A percentile compares a stretch with the other conserved stretches of the same genome.
Evolutionary conservation across 257 asterid species (phyloP).

Genomic region (Coffea eugenioides): DNA sequence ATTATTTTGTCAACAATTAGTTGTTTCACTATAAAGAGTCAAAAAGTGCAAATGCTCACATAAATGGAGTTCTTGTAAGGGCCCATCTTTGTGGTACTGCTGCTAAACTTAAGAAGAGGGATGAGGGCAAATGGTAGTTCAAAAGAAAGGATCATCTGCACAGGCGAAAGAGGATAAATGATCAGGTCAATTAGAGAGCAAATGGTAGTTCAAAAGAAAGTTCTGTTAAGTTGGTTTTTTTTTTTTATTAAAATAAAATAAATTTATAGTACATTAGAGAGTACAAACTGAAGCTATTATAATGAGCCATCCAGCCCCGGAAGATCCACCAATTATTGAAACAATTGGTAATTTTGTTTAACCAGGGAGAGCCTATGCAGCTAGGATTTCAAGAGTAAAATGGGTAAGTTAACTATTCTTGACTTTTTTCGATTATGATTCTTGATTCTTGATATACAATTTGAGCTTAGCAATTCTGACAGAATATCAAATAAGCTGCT

Average conservation of each 20-base stretch:
- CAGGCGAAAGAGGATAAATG: background rate
- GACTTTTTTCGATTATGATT: too few species aligned
- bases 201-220: too few species aligned
- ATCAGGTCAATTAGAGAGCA: background rate
- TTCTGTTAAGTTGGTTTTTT: too few species aligned
- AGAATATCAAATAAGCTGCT: too few species aligned
- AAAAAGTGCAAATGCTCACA: conserved; percentile 39
- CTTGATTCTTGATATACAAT: too few species aligned
- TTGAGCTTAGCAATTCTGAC: too few species aligned
- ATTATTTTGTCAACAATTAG: background rate
- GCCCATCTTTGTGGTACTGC: conserved; percentile 76
- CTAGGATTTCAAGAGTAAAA: too few species aligned
- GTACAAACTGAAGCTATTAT: conserved; percentile 86
- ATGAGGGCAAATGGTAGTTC: conserved; percentile 86
- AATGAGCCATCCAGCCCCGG: conserved; percentile 82
- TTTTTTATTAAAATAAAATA: background rate
- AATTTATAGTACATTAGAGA: background rate
- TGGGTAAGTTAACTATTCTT: too few species aligned
- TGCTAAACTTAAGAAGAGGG: conserved; percentile 79
- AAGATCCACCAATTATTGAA: conserved; percentile 78
- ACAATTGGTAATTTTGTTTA: conserved; percentile 33
- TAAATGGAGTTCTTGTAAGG: conserved; percentile 81
- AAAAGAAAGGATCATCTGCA: conserved; percentile 86
- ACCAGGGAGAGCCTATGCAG: too few species aligned
- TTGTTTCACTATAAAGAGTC: background rate